Conservation (phyloP, 371 early-diverging fungal genomes). For the Smittium culicis region DNA sequence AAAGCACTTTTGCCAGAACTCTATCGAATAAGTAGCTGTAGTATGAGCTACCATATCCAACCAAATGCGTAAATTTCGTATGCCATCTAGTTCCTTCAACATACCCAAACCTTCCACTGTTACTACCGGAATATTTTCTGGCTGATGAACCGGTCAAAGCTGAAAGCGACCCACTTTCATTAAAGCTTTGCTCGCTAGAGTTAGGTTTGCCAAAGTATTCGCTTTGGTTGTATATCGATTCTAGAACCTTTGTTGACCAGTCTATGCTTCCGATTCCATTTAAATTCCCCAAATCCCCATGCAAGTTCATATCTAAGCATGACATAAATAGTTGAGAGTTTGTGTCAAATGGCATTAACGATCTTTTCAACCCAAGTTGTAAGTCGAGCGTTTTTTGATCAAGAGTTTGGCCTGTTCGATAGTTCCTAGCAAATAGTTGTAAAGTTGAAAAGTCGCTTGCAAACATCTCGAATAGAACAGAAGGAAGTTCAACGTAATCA, state of each 20-base stretch:
- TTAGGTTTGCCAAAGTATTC: not conserved
- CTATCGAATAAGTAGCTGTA: conserved; percentile 86
- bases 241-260: conserved; percentile 23
- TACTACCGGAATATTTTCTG: no score
- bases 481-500: conserved; percentile 95
- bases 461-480: conserved; percentile 86
- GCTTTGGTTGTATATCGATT: conserved; percentile 7
- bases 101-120: conserved; percentile 23
- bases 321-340: conserved; percentile 80
- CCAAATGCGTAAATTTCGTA: conserved; percentile 79
- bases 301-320: conserved; percentile 67
- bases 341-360: conserved; percentile 58
- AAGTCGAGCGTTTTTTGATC: conserved; percentile 35
- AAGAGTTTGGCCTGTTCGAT: conserved; percentile 42
- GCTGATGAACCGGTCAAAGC: no score
- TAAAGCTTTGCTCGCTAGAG: no score
- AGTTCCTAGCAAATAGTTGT: conserved; percentile 48
- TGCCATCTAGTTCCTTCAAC: conserved; percentile 64
- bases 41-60: conserved; percentile 83
- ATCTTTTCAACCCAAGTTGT: conserved; percentile 36
- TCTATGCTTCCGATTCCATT: conserved; percentile 7
- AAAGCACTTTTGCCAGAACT: conserved; percentile 62
- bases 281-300: not conserved
- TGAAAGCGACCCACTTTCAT: no score
- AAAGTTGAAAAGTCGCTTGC: conserved; percentile 57